These are phyloP conservation scores for Acacia crassicarpa DNA, from an alignment of 306 rosid genomes.

Conservation along the genomic window DNA sequence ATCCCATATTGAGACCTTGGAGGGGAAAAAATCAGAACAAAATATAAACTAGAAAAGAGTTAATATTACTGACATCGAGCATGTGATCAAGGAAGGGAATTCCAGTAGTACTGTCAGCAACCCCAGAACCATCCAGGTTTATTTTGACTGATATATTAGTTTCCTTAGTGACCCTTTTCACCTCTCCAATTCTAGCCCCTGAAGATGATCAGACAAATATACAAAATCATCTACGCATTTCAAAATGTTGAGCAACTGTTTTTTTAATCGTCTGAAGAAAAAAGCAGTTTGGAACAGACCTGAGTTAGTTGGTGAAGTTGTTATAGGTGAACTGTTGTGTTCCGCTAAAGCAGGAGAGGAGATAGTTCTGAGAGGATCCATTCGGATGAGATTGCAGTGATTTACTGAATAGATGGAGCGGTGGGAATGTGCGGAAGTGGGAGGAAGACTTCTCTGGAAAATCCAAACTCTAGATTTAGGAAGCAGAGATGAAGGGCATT, in stretches of 20 bases:
- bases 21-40: not conserved
- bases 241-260: not conserved
- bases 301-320: slow-evolving; percentile 40
- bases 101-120: slow-evolving; percentile 76
- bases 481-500: slow-evolving; percentile 38
- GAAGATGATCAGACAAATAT: slow-evolving; percentile 16
- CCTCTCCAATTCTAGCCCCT: slow-evolving; percentile 86
- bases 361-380: slow-evolving; percentile 32
- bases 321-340: slow-evolving; percentile 43
- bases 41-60: not conserved
- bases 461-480: slow-evolving; percentile 43
- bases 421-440: not conserved
- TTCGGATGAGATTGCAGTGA: slow-evolving; percentile 29
- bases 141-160: slow-evolving; percentile 83
- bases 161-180: slow-evolving; percentile 83
- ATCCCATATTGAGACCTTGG: not conserved
- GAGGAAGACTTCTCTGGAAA: slow-evolving; percentile 31
- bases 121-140: slow-evolving; percentile 82
- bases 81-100: slow-evolving; percentile 97
- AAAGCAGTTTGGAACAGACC: slow-evolving; percentile 35
- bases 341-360: slow-evolving; percentile 46
- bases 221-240: slow-evolving; percentile 3
- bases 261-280: not conserved
- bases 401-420: slow-evolving; percentile 28
- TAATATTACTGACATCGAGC: slow-evolving; percentile 75